Evolutionary conservation across 108 stramenopile species (phyloP), one percentile per base, ranked within the genome.

Genomic region (Mediolabrus comicus): DNA sequence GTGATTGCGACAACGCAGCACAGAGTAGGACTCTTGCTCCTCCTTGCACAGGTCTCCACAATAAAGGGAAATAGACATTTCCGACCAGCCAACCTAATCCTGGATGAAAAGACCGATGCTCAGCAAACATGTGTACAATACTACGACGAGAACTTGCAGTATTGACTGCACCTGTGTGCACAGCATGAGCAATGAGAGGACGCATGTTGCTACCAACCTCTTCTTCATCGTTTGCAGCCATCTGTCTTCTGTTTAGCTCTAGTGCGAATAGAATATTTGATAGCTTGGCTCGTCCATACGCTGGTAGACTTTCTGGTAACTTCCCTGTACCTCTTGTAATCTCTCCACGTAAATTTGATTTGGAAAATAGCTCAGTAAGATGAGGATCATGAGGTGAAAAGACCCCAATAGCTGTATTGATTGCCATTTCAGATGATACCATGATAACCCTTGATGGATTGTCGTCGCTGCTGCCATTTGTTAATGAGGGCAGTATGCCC

Each of bases 241-340:
- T n/a, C 30, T 30, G 14, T 13, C 30, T 30, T 30, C 61, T 38
- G 22, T 62, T 62, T 41, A 62, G 49, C 22, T 62, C 61, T n/a
- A 46, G n/a, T 13, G 61, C 61, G 22, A 62, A 62, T 13, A 62
- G 30, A 7, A 51, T 17, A 13, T 62, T 32, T n/a, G 27, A n/a
- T 17, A 62, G 12, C 61, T 62, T 62, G 38, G 61, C 61, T 26
- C 61, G 38, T 13, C 39, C 61, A 46, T 62, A 62, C 12, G 61
- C 61, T 7, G 35, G 26, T 14, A 62, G 0, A n/a, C 61, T 62
- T 1, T 13, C 55, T 10, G 27, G 11, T 11, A 16, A 11, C 11
- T 10, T 56, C 12, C 55, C 55, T 12, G 10, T 14, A 13, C 61
- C 61, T 3, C 14, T 55, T 0, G 26, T 55, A 1, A 13, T 17